These are phyloP conservation scores for Trichophyton schoenleinii DNA, from an alignment of 2,329 filamentous ascomycete genomes.

Conservation along the genomic window DNA sequence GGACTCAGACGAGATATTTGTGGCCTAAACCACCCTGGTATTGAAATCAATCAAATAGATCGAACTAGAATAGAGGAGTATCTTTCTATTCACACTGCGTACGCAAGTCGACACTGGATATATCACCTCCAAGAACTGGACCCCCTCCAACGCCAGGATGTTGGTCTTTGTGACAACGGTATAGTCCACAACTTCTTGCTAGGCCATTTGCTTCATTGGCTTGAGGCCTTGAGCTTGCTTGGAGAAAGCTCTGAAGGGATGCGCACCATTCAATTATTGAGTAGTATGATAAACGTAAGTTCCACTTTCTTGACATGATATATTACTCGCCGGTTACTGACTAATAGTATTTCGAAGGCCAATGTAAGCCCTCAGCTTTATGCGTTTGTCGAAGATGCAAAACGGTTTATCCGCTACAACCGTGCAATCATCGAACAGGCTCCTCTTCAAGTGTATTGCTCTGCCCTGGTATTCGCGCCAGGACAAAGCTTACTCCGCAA, in stretches of 20 bases:
- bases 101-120: conserved; percentile 4
- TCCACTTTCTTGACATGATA: neutral
- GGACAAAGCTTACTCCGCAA: conserved; percentile 17
- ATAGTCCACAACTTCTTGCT: conserved; percentile 2
- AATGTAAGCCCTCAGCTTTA: conserved; percentile 15
- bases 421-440: conserved; percentile 18
- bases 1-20: conserved; percentile 16
- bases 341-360: neutral
- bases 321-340: neutral
- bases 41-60: neutral
- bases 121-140: neutral
- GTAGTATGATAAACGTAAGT: neutral
- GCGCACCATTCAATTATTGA: neutral
- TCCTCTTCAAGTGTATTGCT: conserved; percentile 27
- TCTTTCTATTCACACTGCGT: neutral
- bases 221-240: conserved; percentile 14
- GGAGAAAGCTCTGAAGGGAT: neutral
- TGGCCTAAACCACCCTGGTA: conserved; percentile 11
- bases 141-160: neutral
- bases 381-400: conserved; percentile 21
- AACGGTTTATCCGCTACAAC: conserved; percentile 21
- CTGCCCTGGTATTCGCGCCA: conserved; percentile 25
- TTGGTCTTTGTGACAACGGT: neutral
- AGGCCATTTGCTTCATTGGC: conserved; percentile 8
- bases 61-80: neutral